phyloP scores from a whole-genome alignment of 2,329 filamentous ascomycete genomes.

The Raffaelea ambrosiae region DNA sequence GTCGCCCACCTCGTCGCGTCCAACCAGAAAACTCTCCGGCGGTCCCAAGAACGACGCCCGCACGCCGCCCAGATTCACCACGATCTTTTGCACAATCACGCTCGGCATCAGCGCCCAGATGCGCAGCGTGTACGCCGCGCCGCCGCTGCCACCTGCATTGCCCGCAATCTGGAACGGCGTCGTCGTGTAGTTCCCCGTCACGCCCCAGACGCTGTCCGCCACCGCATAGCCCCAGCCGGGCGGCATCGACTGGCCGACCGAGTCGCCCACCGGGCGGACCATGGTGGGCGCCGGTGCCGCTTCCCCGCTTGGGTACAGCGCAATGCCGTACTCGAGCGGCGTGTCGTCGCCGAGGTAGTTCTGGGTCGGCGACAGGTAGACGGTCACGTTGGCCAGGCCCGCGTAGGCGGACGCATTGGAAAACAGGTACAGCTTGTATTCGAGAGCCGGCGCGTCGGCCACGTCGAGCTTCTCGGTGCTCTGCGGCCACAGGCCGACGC shows the following conservation, averaged over 20 bases:
- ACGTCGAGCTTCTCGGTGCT: slow-evolving; percentile 39
- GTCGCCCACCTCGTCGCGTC: slow-evolving; percentile 22
- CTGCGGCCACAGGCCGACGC: slow-evolving; percentile 47
- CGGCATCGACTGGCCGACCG: slow-evolving; percentile 32
- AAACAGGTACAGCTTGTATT: slow-evolving; percentile 56
- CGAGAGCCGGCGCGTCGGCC: slow-evolving; percentile 42
- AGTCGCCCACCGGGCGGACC: slow-evolving; percentile 31
- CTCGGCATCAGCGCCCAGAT: slow-evolving; percentile 44
- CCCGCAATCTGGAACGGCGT: slow-evolving; percentile 32
- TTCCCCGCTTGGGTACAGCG: slow-evolving; percentile 30
- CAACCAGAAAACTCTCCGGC: slow-evolving; percentile 43
- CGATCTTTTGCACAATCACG: slow-evolving; percentile 46
- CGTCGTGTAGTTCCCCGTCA: slow-evolving; percentile 33
- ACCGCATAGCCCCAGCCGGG: slow-evolving; percentile 33
- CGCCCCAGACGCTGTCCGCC: slow-evolving; percentile 37
- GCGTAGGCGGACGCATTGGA: slow-evolving; percentile 29
- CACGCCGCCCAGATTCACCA: slow-evolving; percentile 47
- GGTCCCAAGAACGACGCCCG: slow-evolving; percentile 46
- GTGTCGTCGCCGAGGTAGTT: slow-evolving; percentile 43
- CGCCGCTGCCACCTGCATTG: no score
- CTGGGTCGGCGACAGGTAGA: slow-evolving; percentile 43
- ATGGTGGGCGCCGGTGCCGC: slow-evolving; percentile 19
- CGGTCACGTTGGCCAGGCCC: slow-evolving; percentile 31
- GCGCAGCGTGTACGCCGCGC: slow-evolving; percentile 39
- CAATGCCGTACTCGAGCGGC: slow-evolving; percentile 42